phyloP scores from a whole-genome alignment of 2,329 filamentous ascomycete genomes.

The Fusarium lyarnte region DNA sequence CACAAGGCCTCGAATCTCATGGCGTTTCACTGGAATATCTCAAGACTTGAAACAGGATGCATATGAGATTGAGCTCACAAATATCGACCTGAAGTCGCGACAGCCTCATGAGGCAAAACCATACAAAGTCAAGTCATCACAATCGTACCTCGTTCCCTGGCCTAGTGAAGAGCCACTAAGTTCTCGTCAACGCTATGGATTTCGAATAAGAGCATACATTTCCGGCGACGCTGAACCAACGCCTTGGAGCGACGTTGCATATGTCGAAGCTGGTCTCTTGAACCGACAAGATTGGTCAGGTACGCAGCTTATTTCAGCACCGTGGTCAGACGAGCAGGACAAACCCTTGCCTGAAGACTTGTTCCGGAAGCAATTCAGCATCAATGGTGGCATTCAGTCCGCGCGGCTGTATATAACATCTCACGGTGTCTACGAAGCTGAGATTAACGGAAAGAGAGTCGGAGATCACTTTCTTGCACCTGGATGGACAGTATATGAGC shows the following conservation, averaged over 20 bases:
- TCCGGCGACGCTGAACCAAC: background rate
- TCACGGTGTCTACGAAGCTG: slow-evolving; percentile 56
- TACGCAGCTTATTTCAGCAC: background rate
- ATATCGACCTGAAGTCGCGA: rapidly evolving
- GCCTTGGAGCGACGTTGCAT: background rate
- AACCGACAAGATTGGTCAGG: background rate
- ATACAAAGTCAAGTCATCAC: background rate
- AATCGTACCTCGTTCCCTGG: background rate
- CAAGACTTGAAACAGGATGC: background rate
- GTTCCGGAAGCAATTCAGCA: slow-evolving; percentile 49
- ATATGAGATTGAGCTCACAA: background rate
- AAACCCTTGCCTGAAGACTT: background rate
- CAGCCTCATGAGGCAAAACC: background rate
- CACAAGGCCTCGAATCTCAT: background rate
- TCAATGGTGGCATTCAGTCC: slow-evolving; percentile 36
- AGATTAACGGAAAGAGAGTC: slow-evolving; percentile 54
- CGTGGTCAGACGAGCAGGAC: background rate
- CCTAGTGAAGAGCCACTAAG: background rate
- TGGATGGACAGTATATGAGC: slow-evolving; percentile 61
- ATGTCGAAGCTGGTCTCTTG: background rate
- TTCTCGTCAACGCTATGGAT: background rate
- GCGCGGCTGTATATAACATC: slow-evolving; percentile 59
- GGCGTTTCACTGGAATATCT: background rate
- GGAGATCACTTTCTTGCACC: slow-evolving; percentile 55
- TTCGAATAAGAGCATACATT: background rate